These are phyloP conservation scores for Furcasterigmium furcatum DNA, from an alignment of 2,329 filamentous ascomycete genomes.

Conservation along the genomic window DNA sequence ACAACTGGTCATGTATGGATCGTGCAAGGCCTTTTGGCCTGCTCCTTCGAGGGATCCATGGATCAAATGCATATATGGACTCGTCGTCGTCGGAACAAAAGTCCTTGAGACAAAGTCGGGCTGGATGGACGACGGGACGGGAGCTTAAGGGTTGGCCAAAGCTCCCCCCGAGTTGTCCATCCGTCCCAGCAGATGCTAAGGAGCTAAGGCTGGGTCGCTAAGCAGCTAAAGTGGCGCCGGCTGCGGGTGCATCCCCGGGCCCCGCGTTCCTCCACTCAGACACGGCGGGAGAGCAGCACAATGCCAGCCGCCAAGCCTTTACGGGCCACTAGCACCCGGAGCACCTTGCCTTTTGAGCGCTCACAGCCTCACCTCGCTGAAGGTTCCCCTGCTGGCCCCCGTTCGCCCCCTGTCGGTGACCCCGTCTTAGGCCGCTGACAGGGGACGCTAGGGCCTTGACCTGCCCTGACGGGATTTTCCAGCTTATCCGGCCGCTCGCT, in stretches of 20 bases:
- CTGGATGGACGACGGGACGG: too few species aligned
- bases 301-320: neutral
- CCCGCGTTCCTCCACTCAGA: constrained; percentile 1
- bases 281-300: neutral
- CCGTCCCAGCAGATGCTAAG: too few species aligned
- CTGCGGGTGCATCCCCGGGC: neutral
- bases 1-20: too few species aligned
- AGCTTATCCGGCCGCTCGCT: neutral
- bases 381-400: neutral
- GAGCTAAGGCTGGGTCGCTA: too few species aligned
- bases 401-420: neutral
- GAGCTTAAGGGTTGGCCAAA: too few species aligned
- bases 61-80: too few species aligned
- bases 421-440: neutral
- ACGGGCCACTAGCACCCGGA: neutral
- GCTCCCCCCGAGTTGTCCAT: too few species aligned
- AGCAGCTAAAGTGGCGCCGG: neutral
- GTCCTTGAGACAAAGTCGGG: too few species aligned
- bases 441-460: neutral
- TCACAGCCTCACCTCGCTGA: neutral
- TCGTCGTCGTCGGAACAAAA: too few species aligned
- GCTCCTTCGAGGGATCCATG: too few species aligned
- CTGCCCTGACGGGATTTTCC: neutral
- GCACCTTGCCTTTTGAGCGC: neutral
- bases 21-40: too few species aligned